Conservation (phyloP, 208 protist species). For the Leishmania mexicana region DNA sequence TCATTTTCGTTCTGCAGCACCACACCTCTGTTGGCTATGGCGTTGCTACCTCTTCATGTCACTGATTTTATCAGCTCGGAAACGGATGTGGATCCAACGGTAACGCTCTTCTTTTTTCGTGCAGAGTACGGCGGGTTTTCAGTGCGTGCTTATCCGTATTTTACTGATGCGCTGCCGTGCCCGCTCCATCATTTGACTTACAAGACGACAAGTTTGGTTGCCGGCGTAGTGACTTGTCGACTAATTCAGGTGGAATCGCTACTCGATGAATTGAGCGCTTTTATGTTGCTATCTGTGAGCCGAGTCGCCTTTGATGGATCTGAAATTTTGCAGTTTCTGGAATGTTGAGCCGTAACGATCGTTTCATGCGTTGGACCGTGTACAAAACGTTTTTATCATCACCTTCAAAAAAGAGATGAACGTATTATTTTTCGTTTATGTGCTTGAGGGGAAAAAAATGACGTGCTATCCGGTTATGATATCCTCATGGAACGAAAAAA, state of each 20-base stretch:
- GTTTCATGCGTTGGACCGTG: not conserved
- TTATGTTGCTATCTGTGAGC: not conserved
- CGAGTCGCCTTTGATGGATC: not conserved
- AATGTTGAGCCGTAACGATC: not conserved
- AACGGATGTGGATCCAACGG: constrained; percentile 1
- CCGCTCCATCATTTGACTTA: not conserved
- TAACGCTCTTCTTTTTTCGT: not conserved
- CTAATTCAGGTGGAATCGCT: not conserved
- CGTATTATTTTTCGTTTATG: too few relatives aligned
- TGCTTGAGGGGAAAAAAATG: not conserved
- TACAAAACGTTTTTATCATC: not conserved
- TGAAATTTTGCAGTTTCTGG: not conserved
- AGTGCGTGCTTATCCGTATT: not conserved
- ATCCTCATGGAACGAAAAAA: too few relatives aligned
- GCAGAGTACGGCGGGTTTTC: not conserved
- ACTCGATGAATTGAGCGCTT: not conserved
- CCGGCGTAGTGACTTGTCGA: not conserved
- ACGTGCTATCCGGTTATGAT: too few relatives aligned
- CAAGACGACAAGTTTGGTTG: not conserved
- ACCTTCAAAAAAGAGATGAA: not conserved
- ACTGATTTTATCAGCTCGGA: not conserved
- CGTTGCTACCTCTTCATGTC: not conserved
- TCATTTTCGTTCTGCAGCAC: not conserved
- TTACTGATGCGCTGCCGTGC: not conserved
- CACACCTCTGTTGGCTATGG: not conserved